Base-by-base conservation (phyloP, 805 yeast species). In the Vanderwaltozyma yarrowii region DNA sequence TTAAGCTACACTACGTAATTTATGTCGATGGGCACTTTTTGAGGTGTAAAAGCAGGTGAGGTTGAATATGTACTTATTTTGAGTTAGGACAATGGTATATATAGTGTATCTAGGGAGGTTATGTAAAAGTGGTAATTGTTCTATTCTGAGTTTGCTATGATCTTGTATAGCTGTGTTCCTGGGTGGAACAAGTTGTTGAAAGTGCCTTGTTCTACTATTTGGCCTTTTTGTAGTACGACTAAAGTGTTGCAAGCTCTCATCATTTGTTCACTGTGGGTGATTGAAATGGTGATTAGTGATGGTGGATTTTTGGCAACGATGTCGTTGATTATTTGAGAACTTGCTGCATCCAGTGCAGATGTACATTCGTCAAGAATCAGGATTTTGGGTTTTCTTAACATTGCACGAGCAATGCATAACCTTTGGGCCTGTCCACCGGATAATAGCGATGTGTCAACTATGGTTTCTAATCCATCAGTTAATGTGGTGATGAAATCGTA, bases 351-450 rank as follows among this genome's bases (percentile, higher is more conserved):
- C 35, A 92, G 64, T 0, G 95, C 82, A 0, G 96, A 78, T 0
- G 97, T 87, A 48, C 88, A 80, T 55, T 92, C 98, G 59, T 92
- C 98, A 35, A 92, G 58, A 15, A 78, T 62, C 37, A 76, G 51
- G 4, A 87, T 61, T 30, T 75, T 59, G 0, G 96, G 92, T 16
- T 69, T 64, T 27, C 88, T 61, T 4, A 88, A 41, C 3, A 92
- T 45, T 0, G 95, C 92, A 36, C 97, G 68, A 0, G 89, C 95
- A 36, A 92, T 75, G 0, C 92, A 78, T 2, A 92, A 55, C 39
- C 96, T 63, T 55, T 92, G 97, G 8, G 80, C 67, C 56, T 92
- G 97, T 2, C 98, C 98, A 20, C 95, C 94, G 1, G 96, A 87
- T 2, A 89, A 58, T 31, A 74, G 47, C 0, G 61, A 51, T 0